These are phyloP conservation scores for Aspergillus sp. DNA, from an alignment of 2,329 filamentous ascomycete genomes.

Conservation along the genomic window DNA sequence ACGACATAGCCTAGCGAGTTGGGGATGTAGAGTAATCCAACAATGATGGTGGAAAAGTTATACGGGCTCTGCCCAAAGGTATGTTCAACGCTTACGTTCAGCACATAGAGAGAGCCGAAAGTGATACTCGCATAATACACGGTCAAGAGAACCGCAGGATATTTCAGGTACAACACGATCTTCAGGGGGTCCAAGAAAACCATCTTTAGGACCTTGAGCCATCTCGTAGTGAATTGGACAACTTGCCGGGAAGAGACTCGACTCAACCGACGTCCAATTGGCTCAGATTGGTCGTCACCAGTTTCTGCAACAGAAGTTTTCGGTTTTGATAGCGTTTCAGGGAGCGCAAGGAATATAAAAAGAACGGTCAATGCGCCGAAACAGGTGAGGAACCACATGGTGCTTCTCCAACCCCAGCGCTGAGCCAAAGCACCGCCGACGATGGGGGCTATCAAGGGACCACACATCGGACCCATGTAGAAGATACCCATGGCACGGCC, in stretches of 20 bases:
- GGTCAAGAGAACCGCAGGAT: conserved; percentile 67
- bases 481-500: conserved; percentile 79
- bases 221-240: conserved; percentile 53
- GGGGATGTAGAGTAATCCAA: conserved; percentile 75
- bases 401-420: conserved; percentile 67
- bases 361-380: conserved; percentile 53
- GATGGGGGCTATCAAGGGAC: conserved; percentile 70
- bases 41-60: conserved; percentile 60
- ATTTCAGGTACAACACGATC: conserved; percentile 67
- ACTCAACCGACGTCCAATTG: conserved; percentile 29
- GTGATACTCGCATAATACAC: conserved; percentile 71
- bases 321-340: conserved; percentile 34
- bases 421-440: conserved; percentile 69
- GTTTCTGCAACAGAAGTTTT: conserved; percentile 27
- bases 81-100: conserved; percentile 72
- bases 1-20: conserved; percentile 68
- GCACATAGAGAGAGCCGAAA: conserved; percentile 69
- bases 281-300: conserved; percentile 13
- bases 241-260: conserved; percentile 61
- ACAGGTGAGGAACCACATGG: conserved; percentile 71
- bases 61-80: conserved; percentile 66
- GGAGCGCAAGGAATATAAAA: conserved; percentile 40
- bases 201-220: conserved; percentile 52
- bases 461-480: conserved; percentile 72
- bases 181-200: conserved; percentile 67